phyloP scores from a whole-genome alignment of 1,284 basidiomycete genomes.

The Testicularia cyperi region DNA sequence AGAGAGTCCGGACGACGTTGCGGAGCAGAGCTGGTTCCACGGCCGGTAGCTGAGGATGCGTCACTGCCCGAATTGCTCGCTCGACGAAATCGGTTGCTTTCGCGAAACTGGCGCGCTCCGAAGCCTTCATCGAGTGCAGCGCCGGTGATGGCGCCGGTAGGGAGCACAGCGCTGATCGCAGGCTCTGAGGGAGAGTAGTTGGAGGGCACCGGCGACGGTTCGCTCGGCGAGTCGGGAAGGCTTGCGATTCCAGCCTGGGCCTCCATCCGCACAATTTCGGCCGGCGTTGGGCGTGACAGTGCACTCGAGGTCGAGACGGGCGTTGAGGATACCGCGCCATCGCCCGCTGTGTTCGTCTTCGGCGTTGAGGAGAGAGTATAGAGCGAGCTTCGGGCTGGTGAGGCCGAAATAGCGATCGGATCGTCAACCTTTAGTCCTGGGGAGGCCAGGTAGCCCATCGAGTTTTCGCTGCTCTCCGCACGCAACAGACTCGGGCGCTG shows the following conservation, averaged over 20 bases:
- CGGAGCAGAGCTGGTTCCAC: conserved; percentile 1
- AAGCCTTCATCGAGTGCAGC: background rate
- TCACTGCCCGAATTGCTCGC: conserved; percentile 23
- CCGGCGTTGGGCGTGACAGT: conserved; percentile 34
- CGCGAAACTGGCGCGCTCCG: background rate
- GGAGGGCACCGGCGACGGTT: conserved; percentile 24
- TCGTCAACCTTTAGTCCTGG: conserved; percentile 22
- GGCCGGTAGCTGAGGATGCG: conserved; percentile 7
- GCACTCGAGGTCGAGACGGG: background rate
- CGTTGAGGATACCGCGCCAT: too few relatives aligned
- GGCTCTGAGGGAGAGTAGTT: conserved; percentile 23
- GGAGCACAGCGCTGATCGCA: too few relatives aligned
- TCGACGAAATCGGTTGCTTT: conserved; percentile 6
- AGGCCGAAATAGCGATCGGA: conserved; percentile 15
- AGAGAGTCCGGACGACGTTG: conserved; percentile 15
- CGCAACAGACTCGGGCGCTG: conserved; percentile 11
- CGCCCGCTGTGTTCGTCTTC: too few relatives aligned
- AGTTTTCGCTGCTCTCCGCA: conserved; percentile 26
- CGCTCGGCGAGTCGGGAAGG: conserved; percentile 40
- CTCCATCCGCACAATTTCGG: conserved; percentile 46
- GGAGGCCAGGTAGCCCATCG: conserved; percentile 24
- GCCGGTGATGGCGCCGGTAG: too few relatives aligned
- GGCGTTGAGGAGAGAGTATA: conserved; percentile 18
- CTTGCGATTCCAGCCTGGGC: conserved; percentile 50
- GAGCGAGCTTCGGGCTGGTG: conserved; percentile 15